Percentiles rank a stretch among this genome's conserved stretches.
Conservation (phyloP, 305 asterid species). For the Solanum hybrid region DNA sequence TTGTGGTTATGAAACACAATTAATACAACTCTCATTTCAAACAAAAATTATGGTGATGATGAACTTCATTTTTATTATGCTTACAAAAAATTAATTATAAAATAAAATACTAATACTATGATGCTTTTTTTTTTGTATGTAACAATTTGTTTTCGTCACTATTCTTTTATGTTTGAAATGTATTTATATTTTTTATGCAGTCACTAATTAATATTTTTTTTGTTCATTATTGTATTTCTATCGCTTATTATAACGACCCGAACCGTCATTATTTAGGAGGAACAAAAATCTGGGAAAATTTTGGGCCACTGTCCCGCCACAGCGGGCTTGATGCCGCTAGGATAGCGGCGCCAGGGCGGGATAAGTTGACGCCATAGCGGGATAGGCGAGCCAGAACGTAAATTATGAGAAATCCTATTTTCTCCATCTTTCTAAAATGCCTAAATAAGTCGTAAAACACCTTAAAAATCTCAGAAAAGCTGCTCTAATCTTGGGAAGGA, state of each 20-base stretch:
- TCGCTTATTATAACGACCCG: background rate
- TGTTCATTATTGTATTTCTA: too few relatives aligned
- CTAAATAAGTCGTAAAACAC: background rate
- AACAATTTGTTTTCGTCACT: background rate
- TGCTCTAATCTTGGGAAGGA: background rate
- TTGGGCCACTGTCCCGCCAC: background rate
- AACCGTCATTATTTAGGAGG: background rate
- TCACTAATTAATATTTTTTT: background rate
- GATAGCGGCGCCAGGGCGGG: background rate
- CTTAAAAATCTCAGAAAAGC: background rate
- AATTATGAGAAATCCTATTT: too few relatives aligned
- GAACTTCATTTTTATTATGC: background rate
- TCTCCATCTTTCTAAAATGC: background rate
- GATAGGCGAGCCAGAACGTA: background rate
- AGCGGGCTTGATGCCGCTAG: background rate
- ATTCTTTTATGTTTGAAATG: background rate
- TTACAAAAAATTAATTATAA: background rate
- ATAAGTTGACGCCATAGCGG: background rate
- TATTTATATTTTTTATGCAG: too few relatives aligned
- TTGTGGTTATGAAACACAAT: background rate
- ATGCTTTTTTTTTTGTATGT: background rate
- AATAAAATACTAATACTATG: background rate
- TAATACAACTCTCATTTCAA: background rate
- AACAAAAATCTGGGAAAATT: background rate
- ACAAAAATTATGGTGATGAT: background rate